phyloP scores from a whole-genome alignment of 1,284 basidiomycete genomes.

The Mycena citricolor region DNA sequence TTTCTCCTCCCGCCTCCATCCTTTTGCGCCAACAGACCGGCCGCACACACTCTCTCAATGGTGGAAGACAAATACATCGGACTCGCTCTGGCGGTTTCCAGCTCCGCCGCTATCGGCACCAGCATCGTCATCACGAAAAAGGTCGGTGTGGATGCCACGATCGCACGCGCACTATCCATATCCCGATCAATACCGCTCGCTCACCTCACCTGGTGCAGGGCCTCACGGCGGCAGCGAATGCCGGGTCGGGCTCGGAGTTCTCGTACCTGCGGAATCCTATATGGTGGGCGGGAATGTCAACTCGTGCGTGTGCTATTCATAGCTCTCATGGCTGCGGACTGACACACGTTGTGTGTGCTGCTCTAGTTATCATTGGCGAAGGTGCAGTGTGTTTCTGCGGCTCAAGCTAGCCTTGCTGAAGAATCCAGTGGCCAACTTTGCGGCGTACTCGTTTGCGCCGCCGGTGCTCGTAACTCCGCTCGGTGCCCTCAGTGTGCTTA shows the following conservation, averaged over 20 bases:
- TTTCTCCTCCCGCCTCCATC: too few species aligned
- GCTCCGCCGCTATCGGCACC: slow-evolving; percentile 85
- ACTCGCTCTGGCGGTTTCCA: slow-evolving; percentile 78
- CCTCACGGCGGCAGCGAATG: slow-evolving; percentile 73
- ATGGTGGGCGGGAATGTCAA: slow-evolving; percentile 98
- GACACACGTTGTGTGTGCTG: slow-evolving; percentile 14
- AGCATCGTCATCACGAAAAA: slow-evolving; percentile 98
- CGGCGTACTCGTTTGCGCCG: slow-evolving; percentile 97
- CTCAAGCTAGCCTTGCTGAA: slow-evolving; percentile 9
- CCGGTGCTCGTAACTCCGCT: slow-evolving; percentile 96
- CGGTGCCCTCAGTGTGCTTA: slow-evolving; percentile 95
- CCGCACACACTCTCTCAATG: too few species aligned
- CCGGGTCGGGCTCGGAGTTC: slow-evolving; percentile 69
- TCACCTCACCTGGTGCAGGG: slow-evolving; percentile 51
- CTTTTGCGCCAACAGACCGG: too few species aligned
- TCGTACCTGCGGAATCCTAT: slow-evolving; percentile 91
- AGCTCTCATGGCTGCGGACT: slow-evolving; percentile 12
- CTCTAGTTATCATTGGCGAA: slow-evolving; percentile 86
- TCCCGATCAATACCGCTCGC: slow-evolving; percentile 1
- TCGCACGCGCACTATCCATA: slow-evolving; percentile 4
- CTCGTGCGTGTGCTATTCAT: slow-evolving; percentile 61
- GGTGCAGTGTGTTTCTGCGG: slow-evolving; percentile 42
- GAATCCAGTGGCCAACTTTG: slow-evolving; percentile 90
- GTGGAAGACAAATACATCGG: slow-evolving; percentile 93
- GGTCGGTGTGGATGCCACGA: slow-evolving; percentile 50